Percentiles rank a stretch among this genome's conserved stretches.
phyloP scores from a whole-genome alignment of 2,329 filamentous ascomycete species.

The Ceratocystis eucalypticola region DNA sequence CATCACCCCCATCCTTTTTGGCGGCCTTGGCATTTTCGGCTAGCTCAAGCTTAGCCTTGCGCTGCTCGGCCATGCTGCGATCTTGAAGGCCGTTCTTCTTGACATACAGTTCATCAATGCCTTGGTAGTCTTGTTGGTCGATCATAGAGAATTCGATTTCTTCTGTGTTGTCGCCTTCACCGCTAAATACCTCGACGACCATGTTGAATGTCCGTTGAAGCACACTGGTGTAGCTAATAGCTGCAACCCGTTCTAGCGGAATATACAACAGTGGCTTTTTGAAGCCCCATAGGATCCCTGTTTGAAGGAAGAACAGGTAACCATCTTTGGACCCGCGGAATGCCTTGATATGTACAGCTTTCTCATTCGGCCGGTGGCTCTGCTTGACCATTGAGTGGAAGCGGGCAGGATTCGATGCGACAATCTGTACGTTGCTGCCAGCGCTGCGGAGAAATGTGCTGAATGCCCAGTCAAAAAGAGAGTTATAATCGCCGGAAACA shows the following conservation, averaged over 20 bases:
- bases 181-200: slow-evolving; percentile 44
- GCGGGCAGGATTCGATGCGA: slow-evolving; percentile 39
- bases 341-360: slow-evolving; percentile 51
- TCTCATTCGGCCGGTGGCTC: slow-evolving; percentile 45
- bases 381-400: slow-evolving; percentile 46
- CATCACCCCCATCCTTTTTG: slow-evolving; percentile 31
- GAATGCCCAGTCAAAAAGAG: slow-evolving; percentile 49
- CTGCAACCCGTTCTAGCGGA: slow-evolving; percentile 45
- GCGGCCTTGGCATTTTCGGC: slow-evolving; percentile 42
- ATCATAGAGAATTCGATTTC: slow-evolving; percentile 57
- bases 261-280: slow-evolving; percentile 56
- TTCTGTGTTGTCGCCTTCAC: slow-evolving; percentile 32
- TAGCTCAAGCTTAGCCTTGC: slow-evolving; percentile 50
- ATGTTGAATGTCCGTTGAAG: slow-evolving; percentile 57
- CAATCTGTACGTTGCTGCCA: slow-evolving; percentile 36
- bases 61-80: slow-evolving; percentile 53
- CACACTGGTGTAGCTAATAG: slow-evolving; percentile 54
- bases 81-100: slow-evolving; percentile 49
- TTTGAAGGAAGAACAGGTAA: slow-evolving; percentile 52
- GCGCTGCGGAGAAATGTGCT: slow-evolving; percentile 37
- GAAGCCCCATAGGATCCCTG: slow-evolving; percentile 55
- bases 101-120: slow-evolving; percentile 50
- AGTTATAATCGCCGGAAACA: slow-evolving; percentile 45
- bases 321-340: slow-evolving; percentile 57
- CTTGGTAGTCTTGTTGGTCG: slow-evolving; percentile 53